phyloP scores from a whole-genome alignment of 768 basidiomycete species.

The Goffeauzyma gilvescens region DNA sequence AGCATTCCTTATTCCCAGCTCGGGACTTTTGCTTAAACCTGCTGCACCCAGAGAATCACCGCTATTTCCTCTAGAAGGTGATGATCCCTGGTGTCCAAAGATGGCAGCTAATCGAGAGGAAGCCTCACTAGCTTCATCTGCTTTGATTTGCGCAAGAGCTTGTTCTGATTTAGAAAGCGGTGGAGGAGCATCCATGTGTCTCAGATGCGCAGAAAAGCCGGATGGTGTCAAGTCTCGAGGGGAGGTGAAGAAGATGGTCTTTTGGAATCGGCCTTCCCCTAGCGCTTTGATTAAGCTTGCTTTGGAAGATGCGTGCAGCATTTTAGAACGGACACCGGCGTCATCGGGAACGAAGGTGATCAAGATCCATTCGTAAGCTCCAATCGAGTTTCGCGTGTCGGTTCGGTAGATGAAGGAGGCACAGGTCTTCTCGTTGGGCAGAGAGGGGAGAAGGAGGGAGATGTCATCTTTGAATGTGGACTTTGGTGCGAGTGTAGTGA shows the following conservation, averaged over 20 bases:
- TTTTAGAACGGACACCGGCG: conserved; percentile 28
- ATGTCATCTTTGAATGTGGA: conserved; percentile 23
- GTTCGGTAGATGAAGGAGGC: conserved; percentile 27
- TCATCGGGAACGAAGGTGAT: conserved; percentile 30
- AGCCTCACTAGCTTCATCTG: conserved; percentile 48
- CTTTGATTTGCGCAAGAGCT: conserved; percentile 57
- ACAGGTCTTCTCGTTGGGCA: conserved; percentile 24
- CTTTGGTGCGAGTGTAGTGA: conserved; percentile 17
- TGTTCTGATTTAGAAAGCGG: conserved; percentile 67
- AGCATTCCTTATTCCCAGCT: background rate
- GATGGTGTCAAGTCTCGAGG: conserved; percentile 31
- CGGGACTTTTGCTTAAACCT: background rate
- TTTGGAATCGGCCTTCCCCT: conserved; percentile 26
- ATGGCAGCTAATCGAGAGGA: conserved; percentile 12
- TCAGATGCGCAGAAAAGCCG: conserved; percentile 54
- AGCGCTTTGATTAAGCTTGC: conserved; percentile 26
- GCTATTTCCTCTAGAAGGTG: no score
- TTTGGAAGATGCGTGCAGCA: conserved; percentile 29
- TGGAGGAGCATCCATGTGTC: conserved; percentile 53
- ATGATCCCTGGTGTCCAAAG: no score
- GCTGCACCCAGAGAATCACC: no score
- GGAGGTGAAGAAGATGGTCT: conserved; percentile 29
- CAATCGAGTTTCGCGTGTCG: conserved; percentile 17
- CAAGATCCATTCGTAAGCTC: conserved; percentile 29
- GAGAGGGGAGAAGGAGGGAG: conserved; percentile 14